Conservation (phyloP, 495 filamentous ascomycete genomes). For the Hypoxylon perforatum region DNA sequence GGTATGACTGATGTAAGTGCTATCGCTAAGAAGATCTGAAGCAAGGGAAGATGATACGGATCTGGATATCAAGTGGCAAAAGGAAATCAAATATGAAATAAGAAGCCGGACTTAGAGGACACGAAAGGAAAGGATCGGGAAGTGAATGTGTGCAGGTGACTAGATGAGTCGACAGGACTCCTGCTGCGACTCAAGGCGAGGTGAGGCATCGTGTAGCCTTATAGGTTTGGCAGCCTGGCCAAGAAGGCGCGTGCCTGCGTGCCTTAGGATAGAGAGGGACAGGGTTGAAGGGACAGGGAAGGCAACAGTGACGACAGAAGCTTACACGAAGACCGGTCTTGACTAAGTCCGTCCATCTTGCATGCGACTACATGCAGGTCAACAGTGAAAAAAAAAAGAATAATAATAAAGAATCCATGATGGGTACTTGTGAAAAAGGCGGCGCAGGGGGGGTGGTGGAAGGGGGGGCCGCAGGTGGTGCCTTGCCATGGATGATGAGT, state of each 20-base stretch:
- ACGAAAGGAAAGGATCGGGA: slow-evolving; percentile 45
- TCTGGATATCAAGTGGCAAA: slow-evolving; percentile 23
- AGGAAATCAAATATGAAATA: slow-evolving; percentile 42
- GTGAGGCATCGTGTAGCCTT: slow-evolving; percentile 52
- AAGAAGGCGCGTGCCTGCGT: slow-evolving; percentile 38
- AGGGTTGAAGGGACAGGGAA: slow-evolving; percentile 42
- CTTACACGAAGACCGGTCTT: slow-evolving; percentile 30
- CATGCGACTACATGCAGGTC: slow-evolving; percentile 45
- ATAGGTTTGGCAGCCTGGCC: slow-evolving; percentile 49
- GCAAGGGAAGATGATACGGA: slow-evolving; percentile 26
- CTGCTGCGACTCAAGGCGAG: slow-evolving; percentile 40
- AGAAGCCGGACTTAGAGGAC: slow-evolving; percentile 38
- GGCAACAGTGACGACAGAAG: slow-evolving; percentile 45
- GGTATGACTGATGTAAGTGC: slow-evolving; percentile 31
- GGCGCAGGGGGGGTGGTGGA: slow-evolving; percentile 41
- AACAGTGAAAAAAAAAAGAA: slow-evolving; percentile 17
- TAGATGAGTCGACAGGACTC: slow-evolving; percentile 49
- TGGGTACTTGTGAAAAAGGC: slow-evolving; percentile 35
- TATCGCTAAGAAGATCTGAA: slow-evolving; percentile 19
- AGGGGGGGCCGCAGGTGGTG: slow-evolving; percentile 38
- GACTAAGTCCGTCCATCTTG: slow-evolving; percentile 38
- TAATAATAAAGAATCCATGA: slow-evolving; percentile 29
- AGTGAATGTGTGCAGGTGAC: slow-evolving; percentile 47
- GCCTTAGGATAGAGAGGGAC: slow-evolving; percentile 26
- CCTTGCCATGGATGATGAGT: slow-evolving; percentile 43